Evolutionary conservation across 1,139 yeast species (phyloP), one percentile per base, ranked within the genome.

Genomic region (Kodamaea sp.): DNA sequence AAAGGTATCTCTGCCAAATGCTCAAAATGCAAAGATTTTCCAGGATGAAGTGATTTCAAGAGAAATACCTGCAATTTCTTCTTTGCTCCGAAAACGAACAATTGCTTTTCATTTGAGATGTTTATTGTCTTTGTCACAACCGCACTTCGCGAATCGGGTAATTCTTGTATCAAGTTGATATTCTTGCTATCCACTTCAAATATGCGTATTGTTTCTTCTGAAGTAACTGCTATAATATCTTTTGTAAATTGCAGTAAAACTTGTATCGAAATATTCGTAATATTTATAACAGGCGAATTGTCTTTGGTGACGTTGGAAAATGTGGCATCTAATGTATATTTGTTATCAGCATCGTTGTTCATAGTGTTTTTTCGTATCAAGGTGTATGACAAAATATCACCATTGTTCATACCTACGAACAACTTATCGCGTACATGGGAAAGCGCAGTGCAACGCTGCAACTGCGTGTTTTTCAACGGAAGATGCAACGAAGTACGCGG

Each of bases 111-210:
- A 23, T 50, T 49, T 8, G 53, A 54, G 23, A 62, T 40, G 35
- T 50, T 27, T 1, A 41, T 25, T 8, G 33, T 24, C 8, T 27
- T 25, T 5, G 28, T 33, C 10, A 36, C 33, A 8, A 32, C 3
- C 25, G 38, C 30, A 20, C 31, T 36, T 9, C 23, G 31, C 4
- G 60, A 47, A 2, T 66, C 70, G 2, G 59, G 60, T 24, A 69
- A 50, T n/a, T 53, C 50, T 33, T 58, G 58, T 8, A 67, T 54
- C 34, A 65, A 50, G 39, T 63, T 66, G 28, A 68, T 50, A 41
- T 65, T 68, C 20, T 54, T 48, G 0, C 73, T 73, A 2, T 63
- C 65, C 37, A 60, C 53, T 43, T 69, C 74, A 43, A 54, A 62
- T 3, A 69, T 52, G 29, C 57, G 53, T 4, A 67, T 45, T 1